These are phyloP conservation scores for Phallus indusiatus DNA, from an alignment of 768 basidiomycete genomes.

Conservation along the genomic window DNA sequence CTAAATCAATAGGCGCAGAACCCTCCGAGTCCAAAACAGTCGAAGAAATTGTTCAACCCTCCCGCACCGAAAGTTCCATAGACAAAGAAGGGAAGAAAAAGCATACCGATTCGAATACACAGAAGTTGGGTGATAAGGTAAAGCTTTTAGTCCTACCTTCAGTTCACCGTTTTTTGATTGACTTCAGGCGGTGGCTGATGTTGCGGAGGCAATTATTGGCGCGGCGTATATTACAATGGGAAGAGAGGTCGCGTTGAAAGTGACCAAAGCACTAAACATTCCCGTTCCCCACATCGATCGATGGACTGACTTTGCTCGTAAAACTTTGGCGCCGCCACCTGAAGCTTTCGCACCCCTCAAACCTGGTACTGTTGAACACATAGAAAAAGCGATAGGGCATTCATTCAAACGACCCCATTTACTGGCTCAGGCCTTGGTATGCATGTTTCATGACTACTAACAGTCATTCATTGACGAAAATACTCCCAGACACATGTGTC, in stretches of 20 bases:
- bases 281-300: conserved; percentile 52
- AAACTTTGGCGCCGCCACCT: conserved; percentile 32
- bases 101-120: conserved; percentile 32
- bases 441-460: conserved; percentile 12
- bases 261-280: conserved; percentile 54
- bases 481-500: conserved; percentile 56
- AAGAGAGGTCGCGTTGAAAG: conserved; percentile 52
- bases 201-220: conserved; percentile 76
- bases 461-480: background rate
- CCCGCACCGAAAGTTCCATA: background rate
- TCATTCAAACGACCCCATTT: conserved; percentile 54
- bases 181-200: conserved; percentile 67
- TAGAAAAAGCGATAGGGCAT: conserved; percentile 58
- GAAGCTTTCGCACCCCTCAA: conserved; percentile 35
- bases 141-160: background rate
- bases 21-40: background rate
- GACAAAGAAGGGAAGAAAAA: conserved; percentile 22
- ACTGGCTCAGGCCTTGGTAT: conserved; percentile 64
- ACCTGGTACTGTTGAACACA: conserved; percentile 38
- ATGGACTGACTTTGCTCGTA: conserved; percentile 61
- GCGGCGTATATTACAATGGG: conserved; percentile 74
- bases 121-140: conserved; percentile 76
- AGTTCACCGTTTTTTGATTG: conserved; percentile 5
- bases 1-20: background rate
- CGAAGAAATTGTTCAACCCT: background rate